These are phyloP conservation scores for Rhodosporidiobolus sp. DNA, from an alignment of 768 basidiomycete species.

Conservation along the genomic window DNA sequence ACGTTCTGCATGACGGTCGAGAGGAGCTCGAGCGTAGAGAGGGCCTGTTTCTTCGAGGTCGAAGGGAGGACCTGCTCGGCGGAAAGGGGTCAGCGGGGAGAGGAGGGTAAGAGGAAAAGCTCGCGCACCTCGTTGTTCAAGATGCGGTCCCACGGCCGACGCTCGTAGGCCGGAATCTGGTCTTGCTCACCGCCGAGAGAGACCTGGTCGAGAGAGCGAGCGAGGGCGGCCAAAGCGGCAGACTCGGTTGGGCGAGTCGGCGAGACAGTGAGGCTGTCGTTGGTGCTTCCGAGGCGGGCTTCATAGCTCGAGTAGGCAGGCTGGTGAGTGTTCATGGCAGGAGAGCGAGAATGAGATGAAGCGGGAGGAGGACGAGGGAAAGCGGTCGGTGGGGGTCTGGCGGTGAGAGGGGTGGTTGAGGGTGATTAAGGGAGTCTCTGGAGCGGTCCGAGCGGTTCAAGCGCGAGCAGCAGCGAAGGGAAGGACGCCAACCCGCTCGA, in stretches of 20 bases:
- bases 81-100: not conserved
- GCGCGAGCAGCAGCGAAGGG: too few relatives aligned
- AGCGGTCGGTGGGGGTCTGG: too few relatives aligned
- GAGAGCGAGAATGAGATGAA: too few relatives aligned
- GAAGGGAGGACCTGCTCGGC: constrained; percentile 24
- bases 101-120: not conserved
- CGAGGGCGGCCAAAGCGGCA: not conserved
- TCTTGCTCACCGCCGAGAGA: not conserved
- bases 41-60: constrained; percentile 6
- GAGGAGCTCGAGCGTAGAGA: constrained; percentile 20
- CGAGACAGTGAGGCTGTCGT: not conserved
- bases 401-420: too few relatives aligned
- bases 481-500: too few relatives aligned
- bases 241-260: not conserved
- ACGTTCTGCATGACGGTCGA: constrained; percentile 4
- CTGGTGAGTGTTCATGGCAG: too few relatives aligned
- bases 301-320: too few relatives aligned
- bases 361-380: too few relatives aligned
- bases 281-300: too few relatives aligned
- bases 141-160: not conserved
- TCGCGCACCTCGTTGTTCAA: constrained; percentile 18
- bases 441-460: too few relatives aligned
- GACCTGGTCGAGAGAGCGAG: not conserved
- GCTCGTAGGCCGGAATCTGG: not conserved
- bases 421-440: too few relatives aligned